phyloP scores from a whole-genome alignment of 208 protist genomes.

The Leishmania martiniquensis region DNA sequence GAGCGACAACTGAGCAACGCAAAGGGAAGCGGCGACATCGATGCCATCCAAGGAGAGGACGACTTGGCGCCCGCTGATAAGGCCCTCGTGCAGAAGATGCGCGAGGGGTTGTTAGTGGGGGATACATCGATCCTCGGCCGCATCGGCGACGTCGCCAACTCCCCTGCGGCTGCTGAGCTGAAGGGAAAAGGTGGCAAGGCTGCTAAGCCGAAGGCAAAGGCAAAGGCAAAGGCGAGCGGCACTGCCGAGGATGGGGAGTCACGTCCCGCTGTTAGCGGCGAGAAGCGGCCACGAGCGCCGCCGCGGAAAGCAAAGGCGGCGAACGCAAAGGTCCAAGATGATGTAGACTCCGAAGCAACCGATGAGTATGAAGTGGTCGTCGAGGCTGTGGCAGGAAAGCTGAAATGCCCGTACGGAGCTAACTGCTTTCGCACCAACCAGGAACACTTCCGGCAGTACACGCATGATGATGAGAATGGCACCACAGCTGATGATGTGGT shows the following conservation, averaged over 20 bases:
- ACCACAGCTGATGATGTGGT: background rate
- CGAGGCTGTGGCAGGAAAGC: conserved; percentile 35
- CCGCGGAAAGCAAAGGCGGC: conserved; percentile 14
- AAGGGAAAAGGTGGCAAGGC: conserved; percentile 24
- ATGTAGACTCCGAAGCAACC: conserved; percentile 64
- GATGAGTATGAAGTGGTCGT: conserved; percentile 77
- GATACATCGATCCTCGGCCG: conserved; percentile 51
- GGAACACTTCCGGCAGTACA: conserved; percentile 69
- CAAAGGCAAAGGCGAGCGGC: conserved; percentile 19
- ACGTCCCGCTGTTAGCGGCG: background rate
- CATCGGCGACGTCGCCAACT: conserved; percentile 71
- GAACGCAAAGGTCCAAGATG: conserved; percentile 17
- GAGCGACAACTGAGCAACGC: conserved; percentile 75
- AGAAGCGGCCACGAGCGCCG: conserved; percentile 25
- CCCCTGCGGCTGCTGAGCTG: conserved; percentile 34
- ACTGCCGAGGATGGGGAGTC: background rate
- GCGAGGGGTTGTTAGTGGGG: conserved; percentile 55
- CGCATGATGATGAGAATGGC: conserved; percentile 36
- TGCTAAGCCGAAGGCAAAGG: conserved; percentile 23
- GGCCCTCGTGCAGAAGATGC: conserved; percentile 65
- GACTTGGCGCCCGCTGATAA: conserved; percentile 59
- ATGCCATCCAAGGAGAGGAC: conserved; percentile 68
- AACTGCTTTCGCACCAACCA: conserved; percentile 71
- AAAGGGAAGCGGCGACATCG: conserved; percentile 48
- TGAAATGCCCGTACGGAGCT: conserved; percentile 65